phyloP scores from a whole-genome alignment of 2,329 filamentous ascomycete species.

The Myriosclerotinia scirpicola region DNA sequence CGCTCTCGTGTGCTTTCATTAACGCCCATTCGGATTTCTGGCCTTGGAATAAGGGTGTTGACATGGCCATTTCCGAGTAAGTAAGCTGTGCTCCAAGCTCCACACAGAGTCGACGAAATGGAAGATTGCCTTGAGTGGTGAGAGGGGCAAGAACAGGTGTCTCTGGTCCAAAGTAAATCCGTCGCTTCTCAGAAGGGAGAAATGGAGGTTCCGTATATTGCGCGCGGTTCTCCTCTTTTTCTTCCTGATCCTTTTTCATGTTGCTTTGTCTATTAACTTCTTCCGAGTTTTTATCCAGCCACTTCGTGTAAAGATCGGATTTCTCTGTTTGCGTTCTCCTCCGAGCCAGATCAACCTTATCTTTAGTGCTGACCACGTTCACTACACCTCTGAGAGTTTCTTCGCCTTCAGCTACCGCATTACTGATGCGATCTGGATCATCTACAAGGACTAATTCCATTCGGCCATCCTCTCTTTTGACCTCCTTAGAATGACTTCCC shows the following conservation, averaged over 20 bases:
- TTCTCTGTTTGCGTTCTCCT: slow-evolving; percentile 69
- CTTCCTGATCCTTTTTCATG: slow-evolving; percentile 45
- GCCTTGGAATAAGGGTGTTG: slow-evolving; percentile 84
- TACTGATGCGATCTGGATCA: slow-evolving; percentile 33
- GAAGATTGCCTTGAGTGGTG: slow-evolving; percentile 94
- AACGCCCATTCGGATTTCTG: slow-evolving; percentile 92
- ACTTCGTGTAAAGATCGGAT: slow-evolving; percentile 73
- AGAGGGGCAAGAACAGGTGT: slow-evolving; percentile 92
- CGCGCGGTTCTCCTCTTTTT: slow-evolving; percentile 71
- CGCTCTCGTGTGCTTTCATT: slow-evolving; percentile 86
- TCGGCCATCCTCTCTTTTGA: slow-evolving; percentile 73
- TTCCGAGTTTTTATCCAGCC: slow-evolving; percentile 68
- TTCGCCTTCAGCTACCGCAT: slow-evolving; percentile 42
- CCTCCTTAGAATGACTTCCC: slow-evolving; percentile 80
- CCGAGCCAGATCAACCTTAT: slow-evolving; percentile 74
- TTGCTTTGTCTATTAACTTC: slow-evolving; percentile 51
- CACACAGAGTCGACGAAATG: slow-evolving; percentile 86
- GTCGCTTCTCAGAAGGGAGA: slow-evolving; percentile 87
- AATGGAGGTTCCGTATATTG: slow-evolving; percentile 83
- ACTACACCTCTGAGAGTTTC: slow-evolving; percentile 62
- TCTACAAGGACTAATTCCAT: slow-evolving; percentile 76
- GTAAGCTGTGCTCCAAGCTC: slow-evolving; percentile 89
- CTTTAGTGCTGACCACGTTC: slow-evolving; percentile 68
- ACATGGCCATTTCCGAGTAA: slow-evolving; percentile 98
- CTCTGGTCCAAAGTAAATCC: slow-evolving; percentile 89